Evolutionary conservation across 305 asterid species (phyloP).

Genomic region (Fraxinus xanthoxyloides): DNA sequence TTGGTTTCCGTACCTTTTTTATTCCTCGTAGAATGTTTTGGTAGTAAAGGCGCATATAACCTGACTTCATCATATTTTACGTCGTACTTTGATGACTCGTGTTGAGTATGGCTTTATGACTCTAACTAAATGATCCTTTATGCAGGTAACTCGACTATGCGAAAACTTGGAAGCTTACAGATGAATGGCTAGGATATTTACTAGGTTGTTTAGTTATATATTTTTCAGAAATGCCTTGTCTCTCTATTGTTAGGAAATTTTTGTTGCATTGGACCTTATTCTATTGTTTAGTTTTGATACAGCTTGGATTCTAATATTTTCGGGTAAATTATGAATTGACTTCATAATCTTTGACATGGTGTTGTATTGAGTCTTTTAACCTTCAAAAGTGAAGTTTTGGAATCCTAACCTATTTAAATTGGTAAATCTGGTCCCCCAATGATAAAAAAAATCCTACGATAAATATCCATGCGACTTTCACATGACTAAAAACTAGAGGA

Average conservation of each 20-base stretch:
- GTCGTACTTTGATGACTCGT: background rate
- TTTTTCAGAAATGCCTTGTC: background rate
- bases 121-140: constrained; percentile 8
- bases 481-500: background rate
- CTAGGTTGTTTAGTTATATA: background rate
- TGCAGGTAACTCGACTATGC: constrained; percentile 27
- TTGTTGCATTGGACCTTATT: background rate
- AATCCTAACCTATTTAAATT: background rate
- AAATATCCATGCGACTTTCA: background rate
- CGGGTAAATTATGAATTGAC: background rate
- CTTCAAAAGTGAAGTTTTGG: background rate
- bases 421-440: background rate
- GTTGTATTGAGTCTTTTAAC: background rate
- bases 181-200: background rate
- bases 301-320: background rate
- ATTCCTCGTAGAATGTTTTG: background rate
- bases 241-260: background rate
- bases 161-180: constrained; percentile 14
- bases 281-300: background rate
- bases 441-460: background rate
- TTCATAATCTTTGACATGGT: background rate
- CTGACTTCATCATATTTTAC: background rate
- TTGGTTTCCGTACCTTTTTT: background rate
- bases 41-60: background rate
- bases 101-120: constrained; percentile 1